A percentile compares a stretch with the other conserved stretches of the same genome.
Conservation (phyloP, 2,329 filamentous ascomycete genomes). For the Aspergillus piperis region DNA sequence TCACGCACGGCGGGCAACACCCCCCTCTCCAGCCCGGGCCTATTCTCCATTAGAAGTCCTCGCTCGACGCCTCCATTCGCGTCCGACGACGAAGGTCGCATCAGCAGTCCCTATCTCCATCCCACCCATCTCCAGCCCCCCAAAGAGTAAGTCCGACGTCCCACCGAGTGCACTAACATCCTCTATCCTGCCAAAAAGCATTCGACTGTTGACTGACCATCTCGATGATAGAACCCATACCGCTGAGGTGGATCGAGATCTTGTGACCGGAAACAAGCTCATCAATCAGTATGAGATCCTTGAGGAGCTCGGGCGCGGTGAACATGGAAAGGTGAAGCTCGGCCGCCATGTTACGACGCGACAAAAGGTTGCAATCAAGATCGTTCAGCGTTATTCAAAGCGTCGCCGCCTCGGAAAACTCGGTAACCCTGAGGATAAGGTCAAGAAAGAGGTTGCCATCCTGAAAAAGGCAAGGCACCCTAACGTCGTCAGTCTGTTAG, state of each 20-base stretch:
- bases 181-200: not conserved
- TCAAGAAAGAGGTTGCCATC: constrained; percentile 95
- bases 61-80: constrained; percentile 35
- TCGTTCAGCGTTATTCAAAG: constrained; percentile 94
- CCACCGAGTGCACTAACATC: not conserved
- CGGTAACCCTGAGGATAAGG: constrained; percentile 68
- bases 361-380: constrained; percentile 93
- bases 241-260: constrained; percentile 85
- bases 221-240: constrained; percentile 70
- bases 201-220: constrained; percentile 4
- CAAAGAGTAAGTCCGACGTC: constrained; percentile 63
- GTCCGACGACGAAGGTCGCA: constrained; percentile 39
- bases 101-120: constrained; percentile 66
- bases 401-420: constrained; percentile 80
- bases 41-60: constrained; percentile 44
- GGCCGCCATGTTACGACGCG: constrained; percentile 75
- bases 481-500: constrained; percentile 93
- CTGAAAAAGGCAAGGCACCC: constrained; percentile 96
- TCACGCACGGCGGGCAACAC: constrained; percentile 50
- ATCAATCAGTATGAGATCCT: constrained; percentile 99
- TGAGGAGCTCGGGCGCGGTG: constrained; percentile 90
- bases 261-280: constrained; percentile 84
- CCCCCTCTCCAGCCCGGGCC: constrained; percentile 49
- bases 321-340: constrained; percentile 97
- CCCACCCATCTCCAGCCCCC: constrained; percentile 72